Base-by-base conservation (phyloP, 2,329 filamentous ascomycete species). In the Fusarium sp. region DNA sequence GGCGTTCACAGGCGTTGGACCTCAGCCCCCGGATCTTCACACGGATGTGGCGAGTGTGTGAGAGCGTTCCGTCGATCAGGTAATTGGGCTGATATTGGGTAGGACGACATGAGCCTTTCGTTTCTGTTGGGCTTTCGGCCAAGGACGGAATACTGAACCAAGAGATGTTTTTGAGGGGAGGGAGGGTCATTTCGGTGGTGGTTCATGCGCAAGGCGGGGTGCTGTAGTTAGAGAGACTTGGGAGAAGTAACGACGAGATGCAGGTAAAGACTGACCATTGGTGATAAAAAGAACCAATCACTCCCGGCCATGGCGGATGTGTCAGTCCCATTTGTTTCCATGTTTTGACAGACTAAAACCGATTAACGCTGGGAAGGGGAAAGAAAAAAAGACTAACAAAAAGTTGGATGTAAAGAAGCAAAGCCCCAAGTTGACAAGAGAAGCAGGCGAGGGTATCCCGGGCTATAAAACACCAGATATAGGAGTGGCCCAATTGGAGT, bases 71-170 rank as follows among this genome's bases (percentile, higher is more conserved):
- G 15, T 19, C 37, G 32, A 32, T 39, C 11, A 24, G 51, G 40
- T 9, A 37, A 52, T 68, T 66, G 65, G 65, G 66, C 61, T 46
- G 65, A 58, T 62, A 55, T 68, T 55, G 56, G 66, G 66, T 60
- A 68, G 55, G 61, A 22, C 65, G 66, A 41, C 66, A 69, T 62
- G 48, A 60, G 32, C 52, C 32, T n/a, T 49, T 58, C 24, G 51
- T 11, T 30, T 61, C 20, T 39, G 22, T 52, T 49, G 20, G 37
- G 22, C 43, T 33, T 37, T 68, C 28, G 61, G 45, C 33, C 40
- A 64, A 62, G 47, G 39, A 28, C 26, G 3, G 26, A 9, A 1
- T 13, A 13, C 26, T 35, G 33, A 37, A 8, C n/a, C 17, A n/a
- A n/a, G 24, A 53, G n/a, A 43, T 53, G 6, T n/a, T 52, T n/a